Conservation (phyloP, 208 protist genomes). For the Trypanosoma caninum region DNA sequence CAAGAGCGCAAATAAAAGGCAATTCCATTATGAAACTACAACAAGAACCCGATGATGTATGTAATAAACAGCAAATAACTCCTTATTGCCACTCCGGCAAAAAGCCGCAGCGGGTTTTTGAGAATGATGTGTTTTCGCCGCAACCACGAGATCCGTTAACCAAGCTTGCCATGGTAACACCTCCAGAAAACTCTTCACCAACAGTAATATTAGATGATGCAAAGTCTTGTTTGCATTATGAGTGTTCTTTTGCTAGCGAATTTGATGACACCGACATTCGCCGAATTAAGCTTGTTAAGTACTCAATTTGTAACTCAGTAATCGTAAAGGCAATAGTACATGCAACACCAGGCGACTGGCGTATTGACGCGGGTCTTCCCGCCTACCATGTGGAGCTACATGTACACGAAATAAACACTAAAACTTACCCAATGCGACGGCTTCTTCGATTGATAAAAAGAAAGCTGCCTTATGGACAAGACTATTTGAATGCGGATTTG, state of each 20-base stretch:
- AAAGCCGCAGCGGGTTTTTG: no score
- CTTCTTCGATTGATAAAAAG: conserved; percentile 10
- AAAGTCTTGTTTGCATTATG: background rate
- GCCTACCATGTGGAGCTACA: conserved; percentile 3
- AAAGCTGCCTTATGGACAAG: background rate
- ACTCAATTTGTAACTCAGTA: background rate
- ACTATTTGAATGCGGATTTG: background rate
- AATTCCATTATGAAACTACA: no score
- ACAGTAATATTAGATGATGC: no score
- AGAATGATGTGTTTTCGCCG: no score
- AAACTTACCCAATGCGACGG: conserved; percentile 5
- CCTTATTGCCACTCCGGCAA: no score
- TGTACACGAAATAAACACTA: conserved; percentile 1
- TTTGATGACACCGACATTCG: background rate
- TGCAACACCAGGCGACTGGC: conserved; percentile 8
- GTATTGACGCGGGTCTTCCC: background rate
- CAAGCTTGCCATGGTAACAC: no score
- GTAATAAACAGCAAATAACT: no score
- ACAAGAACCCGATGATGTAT: no score
- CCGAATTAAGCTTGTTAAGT: background rate
- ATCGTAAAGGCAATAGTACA: conserved; percentile 9
- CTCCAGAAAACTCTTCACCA: no score
- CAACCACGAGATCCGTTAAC: no score
- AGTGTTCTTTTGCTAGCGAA: background rate
- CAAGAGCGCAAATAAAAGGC: no score